A percentile compares a stretch with the other conserved stretches of the same genome.
Evolutionary conservation across 768 basidiomycete genomes (phyloP).

Genomic region (Naganishia kalamii): DNA sequence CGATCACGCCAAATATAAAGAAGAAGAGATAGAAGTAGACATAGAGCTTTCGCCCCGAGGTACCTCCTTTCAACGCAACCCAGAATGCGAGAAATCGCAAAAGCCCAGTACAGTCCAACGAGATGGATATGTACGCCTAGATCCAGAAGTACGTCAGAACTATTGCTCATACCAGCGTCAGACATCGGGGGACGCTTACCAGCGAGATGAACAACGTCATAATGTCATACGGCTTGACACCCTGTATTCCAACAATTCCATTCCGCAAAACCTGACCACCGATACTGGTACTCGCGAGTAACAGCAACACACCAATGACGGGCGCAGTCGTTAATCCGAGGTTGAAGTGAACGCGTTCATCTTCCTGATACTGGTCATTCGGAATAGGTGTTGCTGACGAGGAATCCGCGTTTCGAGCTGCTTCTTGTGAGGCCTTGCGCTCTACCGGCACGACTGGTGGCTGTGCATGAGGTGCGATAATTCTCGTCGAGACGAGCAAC

Average conservation of each 20-base stretch:
- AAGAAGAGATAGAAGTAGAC: conserved; percentile 78
- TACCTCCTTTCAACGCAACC: conserved; percentile 73
- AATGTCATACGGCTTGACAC: conserved; percentile 84
- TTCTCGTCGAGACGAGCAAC: conserved; percentile 18
- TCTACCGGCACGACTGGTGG: neutral
- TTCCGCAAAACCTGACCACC: conserved; percentile 54
- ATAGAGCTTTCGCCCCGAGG: conserved; percentile 65
- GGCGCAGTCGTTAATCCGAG: conserved; percentile 47
- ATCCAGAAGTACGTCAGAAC: neutral
- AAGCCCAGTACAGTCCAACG: conserved; percentile 80
- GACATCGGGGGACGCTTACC: conserved; percentile 43
- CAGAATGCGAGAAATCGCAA: conserved; percentile 80
- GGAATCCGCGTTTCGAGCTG: neutral
- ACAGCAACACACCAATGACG: conserved; percentile 48
- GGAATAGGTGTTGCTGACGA: neutral
- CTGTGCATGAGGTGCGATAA: neutral
- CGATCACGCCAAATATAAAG: conserved; percentile 63
- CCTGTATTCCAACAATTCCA: conserved; percentile 73
- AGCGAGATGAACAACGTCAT: conserved; percentile 85
- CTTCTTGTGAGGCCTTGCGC: neutral
- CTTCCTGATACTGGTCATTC: neutral
- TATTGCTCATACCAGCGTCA: neutral
- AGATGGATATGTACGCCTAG: conserved; percentile 77
- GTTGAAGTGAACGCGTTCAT: conserved; percentile 28
- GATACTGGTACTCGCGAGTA: conserved; percentile 48